Evolutionary conservation across 345 rosid genomes (phyloP).

Genomic region (Salix purpurea): DNA sequence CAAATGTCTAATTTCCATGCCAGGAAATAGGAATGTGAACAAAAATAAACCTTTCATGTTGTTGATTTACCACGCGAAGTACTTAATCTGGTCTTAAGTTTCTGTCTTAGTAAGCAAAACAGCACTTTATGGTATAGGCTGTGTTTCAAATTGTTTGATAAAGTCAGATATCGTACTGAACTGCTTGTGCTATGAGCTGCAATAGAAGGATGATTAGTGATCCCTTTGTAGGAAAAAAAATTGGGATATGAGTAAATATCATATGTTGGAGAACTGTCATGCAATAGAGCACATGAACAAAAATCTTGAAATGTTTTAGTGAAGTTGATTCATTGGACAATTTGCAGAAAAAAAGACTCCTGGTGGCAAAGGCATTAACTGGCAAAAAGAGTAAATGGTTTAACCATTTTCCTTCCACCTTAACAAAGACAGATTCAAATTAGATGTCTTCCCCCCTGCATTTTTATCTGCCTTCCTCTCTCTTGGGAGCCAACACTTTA

Average conservation of each 20-base stretch:
- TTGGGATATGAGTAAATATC: neutral
- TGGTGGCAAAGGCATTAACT: too few relatives aligned
- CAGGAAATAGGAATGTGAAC: neutral
- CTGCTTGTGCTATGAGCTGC: neutral
- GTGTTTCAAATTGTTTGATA: neutral
- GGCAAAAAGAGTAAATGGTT: neutral
- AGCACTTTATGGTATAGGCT: neutral
- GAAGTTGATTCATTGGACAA: neutral
- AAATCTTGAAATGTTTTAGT: neutral
- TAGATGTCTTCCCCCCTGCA: neutral
- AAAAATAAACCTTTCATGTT: neutral
- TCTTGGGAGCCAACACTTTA: neutral
- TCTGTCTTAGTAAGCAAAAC: neutral
- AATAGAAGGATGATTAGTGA: neutral
- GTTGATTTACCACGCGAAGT: neutral
- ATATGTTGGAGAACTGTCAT: neutral
- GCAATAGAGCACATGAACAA: neutral
- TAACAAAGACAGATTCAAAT: too few relatives aligned
- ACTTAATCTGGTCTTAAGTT: neutral
- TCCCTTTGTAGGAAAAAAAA: neutral
- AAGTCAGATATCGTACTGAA: neutral
- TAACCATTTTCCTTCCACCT: neutral
- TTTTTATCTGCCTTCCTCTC: neutral
- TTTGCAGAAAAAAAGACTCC: neutral
- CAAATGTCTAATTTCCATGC: neutral